phyloP scores from a whole-genome alignment of 192 early-diverging fungal genomes.

The Linnemannia schmuckeri region DNA sequence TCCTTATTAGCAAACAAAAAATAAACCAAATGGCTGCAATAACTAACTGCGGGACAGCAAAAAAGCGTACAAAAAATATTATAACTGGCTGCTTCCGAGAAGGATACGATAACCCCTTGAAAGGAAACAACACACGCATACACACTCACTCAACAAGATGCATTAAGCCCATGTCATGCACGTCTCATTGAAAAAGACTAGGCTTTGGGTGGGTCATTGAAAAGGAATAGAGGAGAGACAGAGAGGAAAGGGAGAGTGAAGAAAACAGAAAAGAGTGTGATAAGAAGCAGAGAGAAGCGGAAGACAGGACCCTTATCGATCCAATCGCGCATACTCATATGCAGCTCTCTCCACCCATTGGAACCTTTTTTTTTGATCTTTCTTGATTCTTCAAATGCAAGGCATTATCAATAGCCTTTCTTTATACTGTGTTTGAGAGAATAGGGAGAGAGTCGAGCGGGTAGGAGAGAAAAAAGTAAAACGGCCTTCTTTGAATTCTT shows the following conservation, averaged over 20 bases:
- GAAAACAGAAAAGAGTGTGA: too few relatives aligned
- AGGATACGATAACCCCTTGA: background rate
- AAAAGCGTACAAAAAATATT: background rate
- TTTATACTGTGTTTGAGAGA: background rate
- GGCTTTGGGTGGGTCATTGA: too few relatives aligned
- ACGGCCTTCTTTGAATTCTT: background rate
- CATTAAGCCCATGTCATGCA: too few relatives aligned
- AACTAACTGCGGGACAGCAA: background rate
- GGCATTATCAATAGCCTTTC: background rate
- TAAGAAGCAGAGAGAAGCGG: too few relatives aligned
- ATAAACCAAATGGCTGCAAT: background rate
- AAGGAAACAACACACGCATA: background rate
- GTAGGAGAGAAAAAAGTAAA: background rate
- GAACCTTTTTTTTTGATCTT: background rate
- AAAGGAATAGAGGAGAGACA: too few relatives aligned
- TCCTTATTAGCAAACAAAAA: background rate
- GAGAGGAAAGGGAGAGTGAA: too few relatives aligned
- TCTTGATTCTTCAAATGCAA: background rate
- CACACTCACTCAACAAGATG: too few relatives aligned
- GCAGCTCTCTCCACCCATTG: too few relatives aligned
- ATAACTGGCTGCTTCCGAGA: too few relatives aligned
- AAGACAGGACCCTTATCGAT: too few relatives aligned
- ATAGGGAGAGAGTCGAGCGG: background rate
- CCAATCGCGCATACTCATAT: too few relatives aligned
- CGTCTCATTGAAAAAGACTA: too few relatives aligned